phyloP scores from a whole-genome alignment of 148 eudicot genomes.

The Chenopodium berlandieri region DNA sequence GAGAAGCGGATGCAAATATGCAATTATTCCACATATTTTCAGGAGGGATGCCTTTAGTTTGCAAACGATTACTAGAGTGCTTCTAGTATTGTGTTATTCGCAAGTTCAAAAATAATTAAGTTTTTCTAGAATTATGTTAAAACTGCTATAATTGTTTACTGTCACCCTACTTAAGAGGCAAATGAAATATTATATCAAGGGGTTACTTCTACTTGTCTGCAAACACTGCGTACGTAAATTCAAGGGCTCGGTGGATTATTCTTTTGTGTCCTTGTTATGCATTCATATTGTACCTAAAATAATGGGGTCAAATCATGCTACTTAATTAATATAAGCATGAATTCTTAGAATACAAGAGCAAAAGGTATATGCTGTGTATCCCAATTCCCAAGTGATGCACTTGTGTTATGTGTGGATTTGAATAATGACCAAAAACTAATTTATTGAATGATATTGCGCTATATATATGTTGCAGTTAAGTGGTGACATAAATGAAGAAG shows the following conservation, averaged over 20 bases:
- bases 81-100: neutral
- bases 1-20: neutral
- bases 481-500: slow-evolving; percentile 93
- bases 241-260: neutral
- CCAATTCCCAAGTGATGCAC: neutral
- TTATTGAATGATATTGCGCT: neutral
- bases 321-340: neutral
- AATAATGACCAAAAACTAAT: neutral
- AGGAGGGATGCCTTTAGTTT: neutral
- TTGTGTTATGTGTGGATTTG: neutral
- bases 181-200: too few species aligned
- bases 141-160: neutral
- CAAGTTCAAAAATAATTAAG: neutral
- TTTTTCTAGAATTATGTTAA: neutral
- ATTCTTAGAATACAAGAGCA: neutral
- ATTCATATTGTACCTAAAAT: neutral
- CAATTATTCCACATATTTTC: neutral
- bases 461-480: slow-evolving; percentile 52
- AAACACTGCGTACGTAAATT: neutral
- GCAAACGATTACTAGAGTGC: neutral
- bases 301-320: neutral
- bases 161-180: neutral
- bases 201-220: too few species aligned
- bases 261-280: neutral
- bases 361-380: neutral